Conservation (phyloP, 352 stramenopile species). For the Globisporangium alternatum region DNA sequence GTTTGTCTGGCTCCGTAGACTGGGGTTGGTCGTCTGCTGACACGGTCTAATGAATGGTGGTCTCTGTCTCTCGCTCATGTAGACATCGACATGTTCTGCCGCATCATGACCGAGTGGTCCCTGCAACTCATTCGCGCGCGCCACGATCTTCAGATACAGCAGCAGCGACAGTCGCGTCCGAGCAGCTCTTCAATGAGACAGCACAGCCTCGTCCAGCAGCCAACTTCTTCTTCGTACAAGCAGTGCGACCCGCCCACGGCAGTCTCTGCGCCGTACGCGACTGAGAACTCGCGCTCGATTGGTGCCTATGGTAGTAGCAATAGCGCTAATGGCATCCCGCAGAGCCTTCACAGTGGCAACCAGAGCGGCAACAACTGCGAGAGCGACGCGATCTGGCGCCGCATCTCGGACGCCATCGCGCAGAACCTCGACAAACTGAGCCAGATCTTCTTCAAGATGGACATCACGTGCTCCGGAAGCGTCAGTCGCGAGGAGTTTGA, state of each 20-base stretch:
- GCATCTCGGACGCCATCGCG: constrained; percentile 44
- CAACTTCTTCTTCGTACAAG: constrained; percentile 2
- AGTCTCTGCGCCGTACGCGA: constrained; percentile 55
- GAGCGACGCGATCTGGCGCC: constrained; percentile 52
- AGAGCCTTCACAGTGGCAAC: constrained; percentile 9
- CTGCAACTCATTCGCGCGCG: constrained; percentile 50
- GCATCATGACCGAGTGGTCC: constrained; percentile 80
- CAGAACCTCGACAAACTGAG: constrained; percentile 63
- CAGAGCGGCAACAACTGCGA: constrained; percentile 21
- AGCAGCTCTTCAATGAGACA: not conserved
- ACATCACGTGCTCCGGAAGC: constrained; percentile 60
- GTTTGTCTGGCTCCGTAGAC: not conserved
- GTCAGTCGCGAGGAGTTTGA: constrained; percentile 70
- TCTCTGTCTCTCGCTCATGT: not conserved
- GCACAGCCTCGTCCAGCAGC: not conserved
- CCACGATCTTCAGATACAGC: constrained; percentile 37
- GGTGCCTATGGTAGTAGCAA: not conserved
- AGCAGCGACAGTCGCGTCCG: constrained; percentile 8
- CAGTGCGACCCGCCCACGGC: constrained; percentile 5
- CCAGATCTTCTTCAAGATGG: constrained; percentile 80
- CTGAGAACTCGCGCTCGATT: constrained; percentile 19
- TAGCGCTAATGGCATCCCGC: not conserved
- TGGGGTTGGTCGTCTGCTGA: not conserved
- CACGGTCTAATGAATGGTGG: not conserved
- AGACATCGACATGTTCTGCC: constrained; percentile 81